These are phyloP conservation scores for Termitomyces sp. DNA, from an alignment of 768 basidiomycete genomes.

Conservation along the genomic window DNA sequence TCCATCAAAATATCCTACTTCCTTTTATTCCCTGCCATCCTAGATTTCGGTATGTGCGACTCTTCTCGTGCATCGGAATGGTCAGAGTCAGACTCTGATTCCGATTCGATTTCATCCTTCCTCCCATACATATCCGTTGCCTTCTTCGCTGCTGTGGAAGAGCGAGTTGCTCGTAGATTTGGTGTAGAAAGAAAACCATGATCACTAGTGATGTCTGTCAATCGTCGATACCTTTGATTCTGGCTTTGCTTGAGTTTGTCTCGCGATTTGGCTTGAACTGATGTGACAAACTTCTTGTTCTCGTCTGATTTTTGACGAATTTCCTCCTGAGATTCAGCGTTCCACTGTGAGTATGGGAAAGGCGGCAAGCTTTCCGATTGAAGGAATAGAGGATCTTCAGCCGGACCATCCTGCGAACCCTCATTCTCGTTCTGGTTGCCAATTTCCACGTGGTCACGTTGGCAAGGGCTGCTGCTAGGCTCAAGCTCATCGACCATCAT, in stretches of 20 bases:
- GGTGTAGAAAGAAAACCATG: conserved; percentile 23
- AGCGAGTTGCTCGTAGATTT: conserved; percentile 23
- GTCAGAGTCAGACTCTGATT: conserved; percentile 40
- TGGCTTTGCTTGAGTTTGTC: conserved; percentile 10
- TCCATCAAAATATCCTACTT: conserved; percentile 6
- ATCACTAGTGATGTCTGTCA: conserved; percentile 52
- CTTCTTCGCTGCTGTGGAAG: conserved; percentile 21
- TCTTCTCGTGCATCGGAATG: conserved; percentile 30
- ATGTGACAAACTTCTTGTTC: conserved; percentile 28
- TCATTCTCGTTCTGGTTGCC: conserved; percentile 1
- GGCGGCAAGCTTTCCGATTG: conserved; percentile 46
- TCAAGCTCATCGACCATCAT: conserved; percentile 22
- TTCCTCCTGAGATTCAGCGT: conserved; percentile 11
- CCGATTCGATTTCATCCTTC: conserved; percentile 26
- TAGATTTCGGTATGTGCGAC: conserved; percentile 59
- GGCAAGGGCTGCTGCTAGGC: conserved; percentile 17
- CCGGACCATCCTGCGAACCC: conserved; percentile 1
- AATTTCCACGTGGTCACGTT: not conserved
- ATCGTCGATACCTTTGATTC: conserved; percentile 31
- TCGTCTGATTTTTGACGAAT: conserved; percentile 1
- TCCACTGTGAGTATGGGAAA: conserved; percentile 50
- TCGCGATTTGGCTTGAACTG: conserved; percentile 18
- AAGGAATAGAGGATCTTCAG: conserved; percentile 39
- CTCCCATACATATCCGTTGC: conserved; percentile 32
- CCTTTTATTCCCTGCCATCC: conserved; percentile 40